Base-by-base conservation (phyloP, 2,329 filamentous ascomycete genomes). In the Cladophialophora bantiana region DNA sequence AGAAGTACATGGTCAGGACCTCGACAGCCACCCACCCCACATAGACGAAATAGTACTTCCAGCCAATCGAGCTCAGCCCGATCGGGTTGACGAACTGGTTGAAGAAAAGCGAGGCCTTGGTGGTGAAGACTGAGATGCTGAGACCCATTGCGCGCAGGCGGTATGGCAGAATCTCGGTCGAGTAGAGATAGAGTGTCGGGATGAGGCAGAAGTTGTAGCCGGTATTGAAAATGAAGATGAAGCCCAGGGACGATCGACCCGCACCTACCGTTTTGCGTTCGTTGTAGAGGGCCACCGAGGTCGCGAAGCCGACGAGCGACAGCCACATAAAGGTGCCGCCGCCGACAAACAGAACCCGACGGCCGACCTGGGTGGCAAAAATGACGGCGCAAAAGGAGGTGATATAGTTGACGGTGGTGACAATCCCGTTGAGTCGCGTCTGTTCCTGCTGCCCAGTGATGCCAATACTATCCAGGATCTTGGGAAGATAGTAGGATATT, bases 1-100 rank as follows among this genome's bases (percentile, higher is more conserved):
- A 77, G 20, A 68, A 69, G 72, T 73, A 78, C 26, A 78, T 74
- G 53, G 78, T 79, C 0, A 70, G 64, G n/a, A 74, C 74, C 32
- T 75, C 75, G 3, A 76, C 36, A 7, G 69, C 73, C 54, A 79
- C 80, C 52, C 81, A 72, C 54, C 75, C 75, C 1, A 78, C 80
- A 60, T 81, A 82, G 59, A 82, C 76, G 60, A 82, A 78, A 58
- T 81, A 82, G 32, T 77, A 78, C 15, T 69, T 69, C 50, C 81
- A 86, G 12, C 80, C 81, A 64, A 88, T 86, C 2, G 63, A 75
- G 72, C 70, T 68, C 58, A 79, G 78, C 2, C 74, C 77, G 3
- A 78, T 72, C 0, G 78, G 78, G 0, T 77, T 79, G 7, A 79
- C 73, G 60, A 74, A 75, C 3, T 62, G 63, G 62, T 77, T 78